Evolutionary conservation across 2,329 filamentous ascomycete species (phyloP).

Genomic region (Ploettnerulaceae sp.): DNA sequence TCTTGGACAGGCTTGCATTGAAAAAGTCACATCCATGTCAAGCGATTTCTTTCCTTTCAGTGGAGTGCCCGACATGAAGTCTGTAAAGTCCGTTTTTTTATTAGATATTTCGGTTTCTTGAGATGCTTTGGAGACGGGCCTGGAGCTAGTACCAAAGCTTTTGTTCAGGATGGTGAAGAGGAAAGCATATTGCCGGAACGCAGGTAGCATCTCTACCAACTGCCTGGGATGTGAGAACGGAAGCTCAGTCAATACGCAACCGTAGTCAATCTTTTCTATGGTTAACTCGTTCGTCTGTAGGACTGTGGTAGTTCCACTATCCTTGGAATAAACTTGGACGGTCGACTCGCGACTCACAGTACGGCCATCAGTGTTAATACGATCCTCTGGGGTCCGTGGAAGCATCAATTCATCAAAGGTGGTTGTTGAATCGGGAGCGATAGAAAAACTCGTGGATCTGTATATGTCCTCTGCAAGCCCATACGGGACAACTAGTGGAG

Average conservation of each 20-base stretch:
- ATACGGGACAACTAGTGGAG: constrained; percentile 66
- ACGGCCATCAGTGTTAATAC: constrained; percentile 51
- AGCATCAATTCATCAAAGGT: constrained; percentile 50
- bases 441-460: constrained; percentile 51
- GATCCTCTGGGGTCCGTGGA: constrained; percentile 41
- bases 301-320: constrained; percentile 25
- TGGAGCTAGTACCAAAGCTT: constrained; percentile 45
- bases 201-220: constrained; percentile 67
- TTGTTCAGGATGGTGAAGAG: constrained; percentile 59
- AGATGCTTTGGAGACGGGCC: constrained; percentile 4
- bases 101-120: constrained; percentile 17
- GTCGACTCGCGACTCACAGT: constrained; percentile 47
- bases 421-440: constrained; percentile 48
- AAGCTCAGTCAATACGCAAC: constrained; percentile 59
- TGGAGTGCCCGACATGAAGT: constrained; percentile 28
- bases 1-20: constrained; percentile 28
- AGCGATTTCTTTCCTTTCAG: constrained; percentile 7
- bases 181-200: constrained; percentile 70
- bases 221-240: constrained; percentile 77
- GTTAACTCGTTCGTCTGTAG: constrained; percentile 57
- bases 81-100: constrained; percentile 28
- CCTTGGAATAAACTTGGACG: constrained; percentile 39
- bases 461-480: constrained; percentile 59
- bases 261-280: constrained; percentile 69
- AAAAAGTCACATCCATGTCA: constrained; percentile 31